Conservation (phyloP, 352 stramenopile species). For the Phytophthora podocarpi region DNA sequence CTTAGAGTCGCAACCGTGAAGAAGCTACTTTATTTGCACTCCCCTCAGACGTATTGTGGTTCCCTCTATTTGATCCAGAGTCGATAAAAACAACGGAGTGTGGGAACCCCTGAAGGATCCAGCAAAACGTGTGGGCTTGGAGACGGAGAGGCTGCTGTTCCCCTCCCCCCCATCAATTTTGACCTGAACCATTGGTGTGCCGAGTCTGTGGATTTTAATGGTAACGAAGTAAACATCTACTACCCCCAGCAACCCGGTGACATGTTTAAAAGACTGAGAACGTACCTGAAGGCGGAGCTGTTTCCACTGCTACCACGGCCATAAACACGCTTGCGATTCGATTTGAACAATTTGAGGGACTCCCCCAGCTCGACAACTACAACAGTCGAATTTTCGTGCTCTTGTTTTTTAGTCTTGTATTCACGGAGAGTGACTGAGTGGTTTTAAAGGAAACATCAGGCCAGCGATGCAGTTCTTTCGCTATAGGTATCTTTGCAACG, state of each 20-base stretch:
- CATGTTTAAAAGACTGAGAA: too few species aligned
- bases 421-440: background rate
- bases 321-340: background rate
- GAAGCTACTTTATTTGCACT: constrained; percentile 1
- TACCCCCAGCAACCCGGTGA: too few species aligned
- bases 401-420: constrained; percentile 9
- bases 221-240: too few species aligned
- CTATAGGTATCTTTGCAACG: constrained; percentile 4
- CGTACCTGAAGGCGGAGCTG: too few species aligned
- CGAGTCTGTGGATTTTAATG: too few species aligned
- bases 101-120: too few species aligned
- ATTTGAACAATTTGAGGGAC: background rate
- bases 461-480: too few species aligned
- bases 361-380: constrained; percentile 9
- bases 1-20: background rate
- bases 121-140: background rate
- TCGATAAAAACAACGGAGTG: constrained; percentile 3
- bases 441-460: constrained; percentile 8
- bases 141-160: background rate
- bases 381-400: constrained; percentile 12
- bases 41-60: background rate
- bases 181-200: too few species aligned
- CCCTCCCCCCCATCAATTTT: too few species aligned
- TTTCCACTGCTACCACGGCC: background rate
- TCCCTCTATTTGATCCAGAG: constrained; percentile 1